A percentile compares a stretch with the other conserved stretches of the same genome.
Evolutionary conservation across 2,329 filamentous ascomycete genomes (phyloP).

Genomic region (Ceratocystiopsis sp.): DNA sequence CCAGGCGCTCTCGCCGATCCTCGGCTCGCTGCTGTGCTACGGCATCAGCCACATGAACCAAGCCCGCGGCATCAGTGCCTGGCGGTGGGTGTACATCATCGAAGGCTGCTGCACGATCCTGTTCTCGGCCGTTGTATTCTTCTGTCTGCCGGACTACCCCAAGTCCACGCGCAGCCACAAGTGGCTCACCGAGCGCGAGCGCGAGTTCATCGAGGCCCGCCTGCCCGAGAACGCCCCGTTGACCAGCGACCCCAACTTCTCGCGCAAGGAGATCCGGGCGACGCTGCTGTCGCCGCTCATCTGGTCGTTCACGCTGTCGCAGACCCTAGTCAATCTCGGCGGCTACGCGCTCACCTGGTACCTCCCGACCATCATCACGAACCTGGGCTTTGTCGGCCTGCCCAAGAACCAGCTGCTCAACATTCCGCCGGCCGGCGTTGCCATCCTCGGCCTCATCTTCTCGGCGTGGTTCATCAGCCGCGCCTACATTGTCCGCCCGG

Average conservation of each 20-base stretch:
- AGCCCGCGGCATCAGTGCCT: constrained; percentile 12
- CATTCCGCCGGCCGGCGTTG: constrained; percentile 19
- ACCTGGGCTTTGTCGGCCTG: constrained; percentile 23
- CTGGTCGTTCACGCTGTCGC: constrained; percentile 12
- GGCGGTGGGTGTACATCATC: constrained; percentile 24
- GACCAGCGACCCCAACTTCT: constrained; percentile 18
- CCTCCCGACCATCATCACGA: constrained; percentile 23
- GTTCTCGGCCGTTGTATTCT: constrained; percentile 20
- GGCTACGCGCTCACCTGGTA: constrained; percentile 25
- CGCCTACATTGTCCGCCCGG: background rate
- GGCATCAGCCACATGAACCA: constrained; percentile 15
- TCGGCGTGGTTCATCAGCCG: constrained; percentile 1
- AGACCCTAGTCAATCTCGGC: constrained; percentile 20
- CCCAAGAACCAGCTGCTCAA: constrained; percentile 27
- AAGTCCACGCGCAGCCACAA: constrained; percentile 6
- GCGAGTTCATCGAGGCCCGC: constrained; percentile 5
- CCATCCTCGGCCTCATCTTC: background rate
- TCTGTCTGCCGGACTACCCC: constrained; percentile 26
- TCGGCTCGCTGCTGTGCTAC: constrained; percentile 18
- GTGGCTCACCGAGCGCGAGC: constrained; percentile 6
- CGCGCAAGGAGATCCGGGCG: constrained; percentile 17
- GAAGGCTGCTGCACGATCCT: constrained; percentile 25
- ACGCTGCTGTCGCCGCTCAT: constrained; percentile 14
- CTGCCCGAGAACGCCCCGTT: constrained; percentile 4
- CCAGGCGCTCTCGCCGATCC: constrained; percentile 18